phyloP scores from a whole-genome alignment of 2,329 filamentous ascomycete genomes.

The Tolypocladium cylindrosporum region DNA sequence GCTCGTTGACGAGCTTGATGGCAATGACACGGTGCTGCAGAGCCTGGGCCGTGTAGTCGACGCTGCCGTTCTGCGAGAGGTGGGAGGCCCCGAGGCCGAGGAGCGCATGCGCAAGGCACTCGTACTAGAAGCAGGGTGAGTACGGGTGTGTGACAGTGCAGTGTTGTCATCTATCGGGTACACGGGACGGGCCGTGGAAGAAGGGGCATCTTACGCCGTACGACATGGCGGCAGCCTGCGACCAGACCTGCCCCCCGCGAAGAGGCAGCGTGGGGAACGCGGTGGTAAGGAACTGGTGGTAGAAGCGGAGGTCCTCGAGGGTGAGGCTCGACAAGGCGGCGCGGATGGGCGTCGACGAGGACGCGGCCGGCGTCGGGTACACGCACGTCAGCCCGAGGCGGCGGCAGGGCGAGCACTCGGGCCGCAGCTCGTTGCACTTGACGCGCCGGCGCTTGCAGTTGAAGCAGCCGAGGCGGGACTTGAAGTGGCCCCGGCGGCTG shows the following conservation, averaged over 20 bases:
- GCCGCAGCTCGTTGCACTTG: constrained; percentile 20
- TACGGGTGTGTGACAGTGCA: background rate
- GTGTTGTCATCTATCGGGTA: too few species aligned
- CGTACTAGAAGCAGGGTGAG: constrained; percentile 14
- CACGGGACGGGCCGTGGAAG: too few species aligned
- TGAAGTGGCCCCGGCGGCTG: constrained; percentile 15
- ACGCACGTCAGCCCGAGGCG: constrained; percentile 23
- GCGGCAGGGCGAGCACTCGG: constrained; percentile 18
- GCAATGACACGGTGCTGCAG: constrained; percentile 24
- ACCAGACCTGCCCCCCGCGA: constrained; percentile 20
- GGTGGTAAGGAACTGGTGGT: constrained; percentile 37
- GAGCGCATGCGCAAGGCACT: constrained; percentile 26
- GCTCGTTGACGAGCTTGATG: constrained; percentile 23
- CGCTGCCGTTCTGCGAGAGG: constrained; percentile 17
- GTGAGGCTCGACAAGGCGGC: constrained; percentile 17
- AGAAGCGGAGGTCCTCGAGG: constrained; percentile 36
- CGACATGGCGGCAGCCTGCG: constrained; percentile 21
- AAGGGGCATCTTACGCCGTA: constrained; percentile 16
- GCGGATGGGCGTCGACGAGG: background rate
- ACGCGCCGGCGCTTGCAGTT: constrained; percentile 21
- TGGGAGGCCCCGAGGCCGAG: constrained; percentile 27
- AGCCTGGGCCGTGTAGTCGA: constrained; percentile 16
- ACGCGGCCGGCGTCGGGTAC: constrained; percentile 13
- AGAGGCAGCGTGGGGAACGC: constrained; percentile 28
- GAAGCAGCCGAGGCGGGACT: constrained; percentile 21